A percentile compares a stretch with the other conserved stretches of the same genome.
Evolutionary conservation across 2,329 filamentous ascomycete genomes (phyloP).

Genomic region (Cladosporium cucumerinum): DNA sequence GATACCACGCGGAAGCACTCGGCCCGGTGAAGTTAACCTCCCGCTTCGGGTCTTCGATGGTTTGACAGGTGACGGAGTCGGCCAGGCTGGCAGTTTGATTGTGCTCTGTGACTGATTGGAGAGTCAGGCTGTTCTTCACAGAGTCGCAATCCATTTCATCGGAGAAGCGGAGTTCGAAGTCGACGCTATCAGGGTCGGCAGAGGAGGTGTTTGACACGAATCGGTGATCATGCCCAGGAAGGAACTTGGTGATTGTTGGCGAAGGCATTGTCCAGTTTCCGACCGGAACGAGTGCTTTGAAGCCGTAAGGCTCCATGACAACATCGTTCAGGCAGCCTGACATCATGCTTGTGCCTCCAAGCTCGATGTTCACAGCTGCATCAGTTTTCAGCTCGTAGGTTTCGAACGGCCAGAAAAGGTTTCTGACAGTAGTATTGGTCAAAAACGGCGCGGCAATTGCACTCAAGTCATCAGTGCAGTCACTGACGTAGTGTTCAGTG

Average conservation of each 20-base stretch:
- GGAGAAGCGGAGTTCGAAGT: constrained; percentile 58
- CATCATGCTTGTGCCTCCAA: constrained; percentile 39
- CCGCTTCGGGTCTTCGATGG: constrained; percentile 34
- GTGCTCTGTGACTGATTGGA: constrained; percentile 53
- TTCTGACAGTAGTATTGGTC: constrained; percentile 55
- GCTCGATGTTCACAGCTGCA: background rate
- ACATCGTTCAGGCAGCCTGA: constrained; percentile 57
- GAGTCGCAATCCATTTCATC: constrained; percentile 58
- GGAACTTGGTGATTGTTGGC: constrained; percentile 59
- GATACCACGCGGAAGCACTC: constrained; percentile 55
- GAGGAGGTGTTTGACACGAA: constrained; percentile 45
- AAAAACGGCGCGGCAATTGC: constrained; percentile 58
- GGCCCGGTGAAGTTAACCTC: constrained; percentile 47
- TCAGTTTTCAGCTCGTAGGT: constrained; percentile 50
- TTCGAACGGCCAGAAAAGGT: constrained; percentile 61
- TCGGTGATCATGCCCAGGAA: constrained; percentile 59
- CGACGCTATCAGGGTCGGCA: constrained; percentile 31
- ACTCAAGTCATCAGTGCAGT: constrained; percentile 50
- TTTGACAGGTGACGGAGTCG: constrained; percentile 46
- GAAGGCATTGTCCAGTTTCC: constrained; percentile 49
- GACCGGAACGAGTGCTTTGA: constrained; percentile 57
- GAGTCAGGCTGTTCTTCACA: constrained; percentile 48
- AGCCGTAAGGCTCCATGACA: constrained; percentile 55
- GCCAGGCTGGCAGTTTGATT: constrained; percentile 46
- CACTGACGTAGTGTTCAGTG: constrained; percentile 53